These are phyloP conservation scores for Pichia cephalocereana DNA, from an alignment of 805 yeast species.

Conservation along the genomic window DNA sequence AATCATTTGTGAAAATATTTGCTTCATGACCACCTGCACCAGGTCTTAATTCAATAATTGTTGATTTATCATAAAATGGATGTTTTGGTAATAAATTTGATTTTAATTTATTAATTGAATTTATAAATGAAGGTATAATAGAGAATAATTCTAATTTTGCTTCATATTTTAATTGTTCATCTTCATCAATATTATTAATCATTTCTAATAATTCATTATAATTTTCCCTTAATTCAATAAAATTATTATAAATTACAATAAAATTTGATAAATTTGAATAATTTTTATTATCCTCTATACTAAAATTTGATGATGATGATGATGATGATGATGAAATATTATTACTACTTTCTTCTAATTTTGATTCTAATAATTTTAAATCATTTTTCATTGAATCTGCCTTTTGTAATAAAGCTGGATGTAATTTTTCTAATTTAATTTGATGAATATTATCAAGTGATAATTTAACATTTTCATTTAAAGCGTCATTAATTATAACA, in stretches of 20 bases:
- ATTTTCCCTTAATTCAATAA: conserved; percentile 24
- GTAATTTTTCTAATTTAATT: conserved; percentile 17
- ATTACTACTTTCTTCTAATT: conserved; percentile 32
- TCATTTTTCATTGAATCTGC: conserved; percentile 37
- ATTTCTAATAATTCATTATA: conserved; percentile 28
- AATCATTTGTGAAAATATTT: conserved; percentile 70
- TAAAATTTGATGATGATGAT: conserved; percentile 23
- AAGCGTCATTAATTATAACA: neutral
- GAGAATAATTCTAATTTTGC: conserved; percentile 51
- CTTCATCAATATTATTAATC: conserved; percentile 30
- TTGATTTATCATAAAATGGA: conserved; percentile 65
- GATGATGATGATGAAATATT: too few relatives aligned
- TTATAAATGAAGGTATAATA: conserved; percentile 34
- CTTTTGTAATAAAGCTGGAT: conserved; percentile 41
- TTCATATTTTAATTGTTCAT: conserved; percentile 39
- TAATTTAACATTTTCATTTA: neutral
- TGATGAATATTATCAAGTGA: neutral
- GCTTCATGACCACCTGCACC: conserved; percentile 98
- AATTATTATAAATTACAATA: conserved; percentile 33
- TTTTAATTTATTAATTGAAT: conserved; percentile 39
- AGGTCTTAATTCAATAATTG: conserved; percentile 80
- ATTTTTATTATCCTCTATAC: conserved; percentile 39
- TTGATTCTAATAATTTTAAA: conserved; percentile 30
- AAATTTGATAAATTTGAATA: conserved; percentile 37
- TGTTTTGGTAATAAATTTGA: conserved; percentile 63